Base-by-base conservation (phyloP, 83 land plant species). In the Thuja plicata region DNA sequence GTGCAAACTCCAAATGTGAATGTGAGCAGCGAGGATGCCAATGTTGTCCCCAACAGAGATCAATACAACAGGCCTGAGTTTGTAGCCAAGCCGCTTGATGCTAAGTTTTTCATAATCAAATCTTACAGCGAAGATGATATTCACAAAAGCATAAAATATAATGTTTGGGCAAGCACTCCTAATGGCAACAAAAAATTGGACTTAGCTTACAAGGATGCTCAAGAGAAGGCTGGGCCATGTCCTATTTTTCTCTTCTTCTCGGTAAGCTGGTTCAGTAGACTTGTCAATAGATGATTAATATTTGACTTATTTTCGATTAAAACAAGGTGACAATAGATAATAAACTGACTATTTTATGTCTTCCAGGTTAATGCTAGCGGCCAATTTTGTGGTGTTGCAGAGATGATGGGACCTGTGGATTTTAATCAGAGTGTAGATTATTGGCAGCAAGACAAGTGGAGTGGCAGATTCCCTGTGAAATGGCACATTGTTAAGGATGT, bases 371-470 rank as follows among this genome's bases (percentile, higher is more conserved):
- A 97, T 96, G 98, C 96, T 9, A 96, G 97, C 79, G 96, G 95
- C 15, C 98, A 96, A 84, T 97, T 97, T 87, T 97, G 99, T 86
- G 99, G 99, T 52, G 98, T 96, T 30, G 99, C 99, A 46, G 98
- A 97, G 90, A 97, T 97, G 99, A 89, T 90, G 27, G 99, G 99
- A 16, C 91, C 97, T 87, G 97, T 97, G 17, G 97, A 97, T 88
- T 97, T 96, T 89, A 92, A 93, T 54, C 95, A 96, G 76, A 92
- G 94, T 90, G 96, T 96, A 52, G 95, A 95, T 43, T 97, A 92
- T 84, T 97, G 99, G 99, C 98, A 97, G 91, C 97, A 96, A 76
- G 97, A 97, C 89, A 97, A 95, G 90, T 97, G 99, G 99, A 96
- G 93, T 90, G 99, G 99, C 13, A 93, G 92, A 84, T 97, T 97